Base-by-base conservation (phyloP, 306 rosid genomes). In the Geum urbanum region DNA sequence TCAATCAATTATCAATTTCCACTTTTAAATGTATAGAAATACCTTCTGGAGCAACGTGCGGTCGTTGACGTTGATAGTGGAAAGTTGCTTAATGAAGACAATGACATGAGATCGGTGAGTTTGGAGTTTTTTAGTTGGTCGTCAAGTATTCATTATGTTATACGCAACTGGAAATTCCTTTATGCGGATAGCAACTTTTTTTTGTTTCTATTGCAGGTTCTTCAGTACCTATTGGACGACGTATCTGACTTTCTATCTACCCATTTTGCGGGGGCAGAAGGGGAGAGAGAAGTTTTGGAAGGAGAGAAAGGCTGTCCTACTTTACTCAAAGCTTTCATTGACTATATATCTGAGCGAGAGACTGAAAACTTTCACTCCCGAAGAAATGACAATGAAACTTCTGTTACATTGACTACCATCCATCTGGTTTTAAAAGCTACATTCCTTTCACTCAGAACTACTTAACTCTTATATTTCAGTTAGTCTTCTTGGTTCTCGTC, bases 61-160 rank as follows among this genome's bases (percentile, higher is more conserved):
- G 82, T 79, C 32, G 44, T 81, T 39, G 87, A 94, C 81, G 89
- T 82, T 74, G 96, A 94, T 85, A 95, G 94, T 71, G 94, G 97
- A 51, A 85, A 85, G 72, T 81, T 85, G 76, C 77, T 94, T 64
- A 94, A 94, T 69, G 98, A 94, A 84, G 98, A 94, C 81, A 85
- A 65, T 41, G 96, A 94, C 83, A 76, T 88, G 54, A 87, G 97
- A 94, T 88, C 97, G 70, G 98, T 94, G 81, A 85, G 98, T 81
- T 55, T 76, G 57, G 55, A 67, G 66, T 70, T 66, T 71, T 59
- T 62, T 63, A 1, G 72, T 37, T 61, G 12, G 20, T 80, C 37
- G 64, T 13, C 13, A 24, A 10, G 14, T 5, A 39, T 27, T 7
- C 14, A 54, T 2, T 54, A 54, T 37, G 22, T 14, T n/a, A 37